A percentile compares a stretch with the other conserved stretches of the same genome.
Conservation (phyloP, 768 basidiomycete genomes). For the Leccinum ochraceum region DNA sequence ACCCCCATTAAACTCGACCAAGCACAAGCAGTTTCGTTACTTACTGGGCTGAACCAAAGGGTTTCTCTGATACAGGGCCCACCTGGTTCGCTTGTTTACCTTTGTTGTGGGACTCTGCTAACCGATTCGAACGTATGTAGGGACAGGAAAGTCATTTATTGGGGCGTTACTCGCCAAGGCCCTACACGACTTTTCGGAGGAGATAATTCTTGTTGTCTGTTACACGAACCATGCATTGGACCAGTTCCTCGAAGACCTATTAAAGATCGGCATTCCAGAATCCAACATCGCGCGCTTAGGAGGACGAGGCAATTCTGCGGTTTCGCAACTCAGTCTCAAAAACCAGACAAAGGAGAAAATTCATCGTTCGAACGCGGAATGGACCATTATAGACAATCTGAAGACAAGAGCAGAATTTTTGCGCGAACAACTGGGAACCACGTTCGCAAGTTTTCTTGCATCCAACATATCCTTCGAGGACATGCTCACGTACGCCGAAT, state of each 20-base stretch:
- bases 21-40: conserved; percentile 46
- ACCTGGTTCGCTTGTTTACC: conserved; percentile 48
- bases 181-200: conserved; percentile 46
- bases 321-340: conserved; percentile 46
- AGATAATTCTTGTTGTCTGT: conserved; percentile 64
- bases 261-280: conserved; percentile 58
- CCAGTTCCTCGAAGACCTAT: conserved; percentile 61
- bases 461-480: conserved; percentile 26
- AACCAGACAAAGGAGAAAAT: conserved; percentile 35
- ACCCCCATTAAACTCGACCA: conserved; percentile 50
- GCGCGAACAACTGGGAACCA: conserved; percentile 23
- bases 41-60: conserved; percentile 54
- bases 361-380: conserved; percentile 36
- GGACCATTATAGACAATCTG: conserved; percentile 43
- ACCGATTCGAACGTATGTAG: conserved; percentile 31
- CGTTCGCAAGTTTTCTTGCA: conserved; percentile 32
- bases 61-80: conserved; percentile 72
- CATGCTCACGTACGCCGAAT: conserved; percentile 51
- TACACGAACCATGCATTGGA: conserved; percentile 76
- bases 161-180: conserved; percentile 64
- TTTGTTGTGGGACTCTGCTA: not conserved
- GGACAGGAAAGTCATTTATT: conserved; percentile 74
- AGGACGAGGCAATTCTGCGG: conserved; percentile 52
- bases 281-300: conserved; percentile 52
- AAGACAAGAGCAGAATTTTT: conserved; percentile 25